phyloP scores from a whole-genome alignment of 768 basidiomycete species.

The Leccinum olivaceopallidum region DNA sequence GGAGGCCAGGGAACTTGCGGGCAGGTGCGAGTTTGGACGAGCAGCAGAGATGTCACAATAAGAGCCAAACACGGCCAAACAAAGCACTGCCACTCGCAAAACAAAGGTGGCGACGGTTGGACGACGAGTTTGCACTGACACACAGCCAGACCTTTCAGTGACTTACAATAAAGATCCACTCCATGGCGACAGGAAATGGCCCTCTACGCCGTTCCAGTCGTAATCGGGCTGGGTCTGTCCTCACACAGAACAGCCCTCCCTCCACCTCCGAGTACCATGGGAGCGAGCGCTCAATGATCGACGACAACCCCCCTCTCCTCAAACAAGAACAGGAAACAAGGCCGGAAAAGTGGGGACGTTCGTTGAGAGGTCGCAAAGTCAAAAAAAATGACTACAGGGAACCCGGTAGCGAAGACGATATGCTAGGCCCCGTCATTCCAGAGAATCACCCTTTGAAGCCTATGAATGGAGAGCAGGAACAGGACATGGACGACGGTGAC shows the following conservation, averaged over 20 bases:
- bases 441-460: constrained; percentile 17
- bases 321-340: constrained; percentile 3
- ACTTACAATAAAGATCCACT: constrained; percentile 24
- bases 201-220: constrained; percentile 29
- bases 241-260: constrained; percentile 25
- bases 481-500: constrained; percentile 31
- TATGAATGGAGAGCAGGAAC: constrained; percentile 23
- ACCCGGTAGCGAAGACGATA: constrained; percentile 45
- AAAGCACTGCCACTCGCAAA: constrained; percentile 32
- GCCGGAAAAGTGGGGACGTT: constrained; percentile 20
- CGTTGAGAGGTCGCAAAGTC: constrained; percentile 43
- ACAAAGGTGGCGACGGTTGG: constrained; percentile 31
- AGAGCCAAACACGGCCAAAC: constrained; percentile 31
- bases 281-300: constrained; percentile 35
- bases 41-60: constrained; percentile 12
- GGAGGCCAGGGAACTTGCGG: constrained; percentile 22
- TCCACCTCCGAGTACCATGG: constrained; percentile 35
- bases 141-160: constrained; percentile 13
- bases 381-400: constrained; percentile 45
- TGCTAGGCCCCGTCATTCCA: constrained; percentile 11
- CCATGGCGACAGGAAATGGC: constrained; percentile 19
- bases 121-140: constrained; percentile 11
- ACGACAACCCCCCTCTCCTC: constrained; percentile 21
- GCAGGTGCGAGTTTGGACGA: constrained; percentile 28
- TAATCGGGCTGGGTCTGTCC: constrained; percentile 21